Conservation (phyloP, 202 grass and related monocot species). For the Eragrostis tef region DNA sequence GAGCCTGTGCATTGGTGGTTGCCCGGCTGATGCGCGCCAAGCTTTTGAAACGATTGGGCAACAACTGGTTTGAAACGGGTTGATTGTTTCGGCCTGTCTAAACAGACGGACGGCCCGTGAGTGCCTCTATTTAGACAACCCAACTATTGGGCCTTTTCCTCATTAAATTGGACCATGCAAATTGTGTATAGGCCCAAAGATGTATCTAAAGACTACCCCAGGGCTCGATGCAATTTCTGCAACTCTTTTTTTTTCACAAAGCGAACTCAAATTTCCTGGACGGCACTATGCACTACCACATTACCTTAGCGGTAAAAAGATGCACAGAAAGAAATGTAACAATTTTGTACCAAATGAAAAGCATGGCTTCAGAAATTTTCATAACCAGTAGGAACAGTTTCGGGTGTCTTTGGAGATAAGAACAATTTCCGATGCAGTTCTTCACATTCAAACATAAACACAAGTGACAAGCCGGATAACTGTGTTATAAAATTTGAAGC, state of each 20-base stretch:
- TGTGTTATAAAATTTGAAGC: neutral
- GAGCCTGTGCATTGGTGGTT: neutral
- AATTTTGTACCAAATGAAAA: neutral
- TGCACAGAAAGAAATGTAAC: neutral
- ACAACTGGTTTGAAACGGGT: neutral
- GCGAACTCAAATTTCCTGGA: neutral
- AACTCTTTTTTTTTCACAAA: neutral
- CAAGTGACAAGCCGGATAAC: neutral
- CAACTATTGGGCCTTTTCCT: neutral
- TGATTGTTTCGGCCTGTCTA: no score
- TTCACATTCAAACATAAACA: neutral
- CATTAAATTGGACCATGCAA: no score
- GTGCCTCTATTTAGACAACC: neutral
- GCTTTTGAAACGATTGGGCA: slow-evolving; percentile 14
- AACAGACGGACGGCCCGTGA: neutral
- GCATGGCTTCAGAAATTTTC: neutral
- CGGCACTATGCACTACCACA: neutral
- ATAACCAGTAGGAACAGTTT: neutral
- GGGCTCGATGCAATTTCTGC: neutral
- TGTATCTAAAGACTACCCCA: neutral
- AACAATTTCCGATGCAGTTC: neutral
- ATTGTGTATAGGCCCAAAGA: no score
- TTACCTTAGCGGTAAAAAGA: neutral
- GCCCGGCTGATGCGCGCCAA: slow-evolving; percentile 43
- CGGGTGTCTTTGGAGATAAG: neutral